Evolutionary conservation across 176 grass and related monocot species (phyloP).

Genomic region (Luzula sylvatica): DNA sequence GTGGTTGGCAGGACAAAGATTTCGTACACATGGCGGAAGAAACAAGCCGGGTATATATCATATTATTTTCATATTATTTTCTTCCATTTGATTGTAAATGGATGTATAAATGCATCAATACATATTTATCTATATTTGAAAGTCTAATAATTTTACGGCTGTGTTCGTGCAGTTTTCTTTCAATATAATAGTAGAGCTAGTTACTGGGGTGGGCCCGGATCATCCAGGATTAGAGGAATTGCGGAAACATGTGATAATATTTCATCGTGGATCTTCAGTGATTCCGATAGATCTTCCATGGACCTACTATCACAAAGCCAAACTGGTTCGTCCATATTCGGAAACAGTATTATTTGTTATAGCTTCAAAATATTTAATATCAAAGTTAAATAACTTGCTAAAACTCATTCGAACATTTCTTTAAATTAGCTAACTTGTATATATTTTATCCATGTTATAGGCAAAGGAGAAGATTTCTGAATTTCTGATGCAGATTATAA

Average conservation of each 20-base stretch:
- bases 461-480: constrained; percentile 14
- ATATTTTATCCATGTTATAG: neutral
- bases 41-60: neutral
- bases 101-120: neutral
- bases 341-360: too few relatives aligned
- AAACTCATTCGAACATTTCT: too few relatives aligned
- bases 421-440: neutral
- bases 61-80: neutral
- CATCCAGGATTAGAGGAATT: constrained; percentile 16
- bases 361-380: too few relatives aligned
- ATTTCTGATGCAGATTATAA: neutral
- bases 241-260: constrained; percentile 5
- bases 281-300: constrained; percentile 18
- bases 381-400: too few relatives aligned
- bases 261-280: constrained; percentile 2
- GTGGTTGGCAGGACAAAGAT: neutral
- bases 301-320: constrained; percentile 12
- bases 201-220: constrained; percentile 1
- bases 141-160: neutral
- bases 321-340: neutral
- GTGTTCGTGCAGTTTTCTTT: constrained; percentile 18
- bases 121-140: too few relatives aligned
- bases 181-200: constrained; percentile 11
- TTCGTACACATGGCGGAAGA: neutral
- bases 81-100: neutral